Percentiles rank a stretch among this genome's conserved stretches.
These are phyloP conservation scores for Talaromyces marneffei DNA, from an alignment of 2,329 filamentous ascomycete genomes.

Conservation along the genomic window DNA sequence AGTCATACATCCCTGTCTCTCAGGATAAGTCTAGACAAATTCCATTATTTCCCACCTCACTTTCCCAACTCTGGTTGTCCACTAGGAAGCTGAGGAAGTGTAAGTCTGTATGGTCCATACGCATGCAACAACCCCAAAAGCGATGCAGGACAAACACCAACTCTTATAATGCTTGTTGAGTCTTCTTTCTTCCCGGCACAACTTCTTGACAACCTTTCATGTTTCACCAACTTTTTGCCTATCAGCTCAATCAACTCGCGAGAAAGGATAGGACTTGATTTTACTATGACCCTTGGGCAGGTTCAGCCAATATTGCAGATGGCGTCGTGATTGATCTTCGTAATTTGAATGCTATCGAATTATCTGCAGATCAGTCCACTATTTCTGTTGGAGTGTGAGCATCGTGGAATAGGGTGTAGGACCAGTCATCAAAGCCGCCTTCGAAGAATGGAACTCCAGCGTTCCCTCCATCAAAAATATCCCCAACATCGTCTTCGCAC, in stretches of 20 bases:
- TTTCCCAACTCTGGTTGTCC: neutral
- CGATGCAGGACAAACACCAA: neutral
- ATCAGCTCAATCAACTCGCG: neutral
- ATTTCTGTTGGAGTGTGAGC: constrained; percentile 6
- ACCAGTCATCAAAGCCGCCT: constrained; percentile 10
- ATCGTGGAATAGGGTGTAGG: constrained; percentile 10
- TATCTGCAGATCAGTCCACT: neutral
- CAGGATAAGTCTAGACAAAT: neutral
- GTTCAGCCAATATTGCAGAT: constrained; percentile 36
- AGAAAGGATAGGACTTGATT: neutral
- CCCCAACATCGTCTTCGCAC: constrained; percentile 1
- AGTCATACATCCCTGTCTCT: neutral
- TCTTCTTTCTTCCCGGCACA: neutral
- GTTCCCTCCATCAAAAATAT: constrained; percentile 1
- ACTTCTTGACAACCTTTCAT: neutral
- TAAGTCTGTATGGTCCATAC: neutral
- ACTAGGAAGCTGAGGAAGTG: neutral
- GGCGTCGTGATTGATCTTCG: constrained; percentile 42
- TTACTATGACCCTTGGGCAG: constrained; percentile 21
- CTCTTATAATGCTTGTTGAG: neutral
- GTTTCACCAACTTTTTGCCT: neutral
- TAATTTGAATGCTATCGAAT: neutral
- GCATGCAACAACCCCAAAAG: neutral
- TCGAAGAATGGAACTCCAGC: constrained; percentile 8
- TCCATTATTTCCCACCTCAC: neutral